phyloP scores from a whole-genome alignment of 331 rosid genomes.

The Pyracantha coccinea region DNA sequence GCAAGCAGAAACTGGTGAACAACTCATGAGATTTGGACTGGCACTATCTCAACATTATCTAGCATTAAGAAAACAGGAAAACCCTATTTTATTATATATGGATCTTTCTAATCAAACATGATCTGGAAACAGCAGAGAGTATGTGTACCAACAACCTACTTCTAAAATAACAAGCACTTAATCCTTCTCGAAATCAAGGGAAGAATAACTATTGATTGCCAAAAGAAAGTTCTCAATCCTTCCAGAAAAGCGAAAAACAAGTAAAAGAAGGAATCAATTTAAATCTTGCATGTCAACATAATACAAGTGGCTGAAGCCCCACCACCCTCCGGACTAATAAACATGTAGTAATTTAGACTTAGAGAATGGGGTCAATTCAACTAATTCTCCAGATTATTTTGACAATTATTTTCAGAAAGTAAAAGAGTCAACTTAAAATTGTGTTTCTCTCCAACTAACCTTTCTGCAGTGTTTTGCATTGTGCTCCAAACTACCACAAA shows the following conservation, averaged over 20 bases:
- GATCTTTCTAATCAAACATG: not conserved
- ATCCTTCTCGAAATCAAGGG: not conserved
- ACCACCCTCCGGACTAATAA: not conserved
- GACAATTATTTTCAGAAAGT: not conserved
- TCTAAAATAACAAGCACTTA: not conserved
- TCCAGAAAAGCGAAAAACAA: not conserved
- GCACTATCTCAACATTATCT: not conserved
- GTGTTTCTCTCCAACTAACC: constrained; percentile 22
- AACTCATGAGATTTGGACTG: not conserved
- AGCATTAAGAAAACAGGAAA: not conserved
- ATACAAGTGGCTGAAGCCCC: not conserved
- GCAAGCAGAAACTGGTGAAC: not conserved
- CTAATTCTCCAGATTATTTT: not conserved
- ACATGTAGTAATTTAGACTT: not conserved
- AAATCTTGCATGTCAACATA: not conserved
- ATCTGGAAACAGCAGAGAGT: not conserved
- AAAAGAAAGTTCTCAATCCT: not conserved
- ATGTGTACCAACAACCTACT: not conserved
- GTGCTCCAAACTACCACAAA: constrained; percentile 89
- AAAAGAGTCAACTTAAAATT: not conserved
- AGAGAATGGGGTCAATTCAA: not conserved
- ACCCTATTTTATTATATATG: not conserved
- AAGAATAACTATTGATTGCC: not conserved
- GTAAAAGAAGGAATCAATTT: not conserved
- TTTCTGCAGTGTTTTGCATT: constrained; percentile 47